Evolutionary conservation across 2,329 filamentous ascomycete species (phyloP), one percentile per base, ranked within the genome.

Genomic region (Botrytis porri): DNA sequence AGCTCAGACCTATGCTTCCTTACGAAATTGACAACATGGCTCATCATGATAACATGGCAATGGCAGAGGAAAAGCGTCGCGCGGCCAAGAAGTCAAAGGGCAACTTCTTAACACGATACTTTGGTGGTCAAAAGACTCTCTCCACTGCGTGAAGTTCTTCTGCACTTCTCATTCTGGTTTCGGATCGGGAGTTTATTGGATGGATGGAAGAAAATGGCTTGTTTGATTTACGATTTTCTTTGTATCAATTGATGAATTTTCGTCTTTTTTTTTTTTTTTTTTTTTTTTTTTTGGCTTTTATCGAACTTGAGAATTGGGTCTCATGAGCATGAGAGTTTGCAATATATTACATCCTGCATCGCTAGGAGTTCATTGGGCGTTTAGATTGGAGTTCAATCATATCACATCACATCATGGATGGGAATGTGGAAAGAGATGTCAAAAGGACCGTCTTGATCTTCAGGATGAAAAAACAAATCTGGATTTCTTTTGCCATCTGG

Each of bases 71-170:
- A 51, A 75, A 79, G 69, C 70, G 62, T 72, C 70, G 70, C 39
- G 39, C 73, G 18, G 20, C 74, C 41, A 79, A 79, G 75, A 80
- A 79, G 71, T 66, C 76, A 25, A 69, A 75, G 43, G 76, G 77
- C 5, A 80, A 77, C 60, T 76, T 79, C 62, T 77, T 80, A 67
- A 77, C 76, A 10, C 59, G 79, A n/a, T 77, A 80, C 57, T 73
- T 80, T n/a, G 62, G 70, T 43, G 62, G 70, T 61, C 70, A 72
- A 60, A 66, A 66, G 54, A 69, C 60, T 48, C 51, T 69, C 37
- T 67, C 66, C 39, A 57, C 54, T 9, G 54, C 39, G 43, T 72
- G 32, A 72, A 22, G 29, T 39, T n/a, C 35, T 43, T 60, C 14
- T 32, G 37, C 43, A 20, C 35, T 41, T 41, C 64, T 67, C 64